Conservation (phyloP, 2,329 filamentous ascomycete species). For the Metarhizium anisopliae region DNA sequence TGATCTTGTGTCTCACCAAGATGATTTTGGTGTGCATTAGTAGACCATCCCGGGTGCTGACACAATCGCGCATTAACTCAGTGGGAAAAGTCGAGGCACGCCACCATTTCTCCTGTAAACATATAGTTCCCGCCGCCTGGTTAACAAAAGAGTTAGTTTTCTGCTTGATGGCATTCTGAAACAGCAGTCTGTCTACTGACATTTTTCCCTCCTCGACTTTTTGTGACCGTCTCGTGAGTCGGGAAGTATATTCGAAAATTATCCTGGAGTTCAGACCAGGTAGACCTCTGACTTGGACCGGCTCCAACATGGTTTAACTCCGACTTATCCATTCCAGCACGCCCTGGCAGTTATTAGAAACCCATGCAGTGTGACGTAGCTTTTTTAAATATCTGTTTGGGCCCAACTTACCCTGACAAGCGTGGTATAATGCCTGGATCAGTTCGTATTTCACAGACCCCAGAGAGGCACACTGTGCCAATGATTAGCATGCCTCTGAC, state of each 20-base stretch:
- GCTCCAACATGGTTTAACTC: conserved; percentile 4
- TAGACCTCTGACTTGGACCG: conserved; percentile 6
- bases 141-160: neutral
- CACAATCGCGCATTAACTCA: conserved; percentile 63
- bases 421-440: conserved; percentile 46
- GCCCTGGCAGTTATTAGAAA: neutral
- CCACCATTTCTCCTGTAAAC: conserved; percentile 67
- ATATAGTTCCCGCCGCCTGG: conserved; percentile 73
- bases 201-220: conserved; percentile 52
- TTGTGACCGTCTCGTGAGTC: conserved; percentile 56
- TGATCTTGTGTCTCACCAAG: conserved; percentile 32
- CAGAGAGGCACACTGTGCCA: conserved; percentile 62
- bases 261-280: conserved; percentile 19
- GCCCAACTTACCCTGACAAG: conserved; percentile 39
- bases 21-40: conserved; percentile 84
- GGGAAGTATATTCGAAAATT: conserved; percentile 74
- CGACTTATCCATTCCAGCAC: neutral
- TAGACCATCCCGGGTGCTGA: conserved; percentile 60
- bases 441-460: conserved; percentile 65
- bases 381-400: conserved; percentile 4
- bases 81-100: conserved; percentile 60
- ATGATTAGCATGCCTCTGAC: neutral
- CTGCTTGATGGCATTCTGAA: neutral
- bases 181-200: neutral
- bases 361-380: neutral